Base-by-base conservation (phyloP, 371 early-diverging fungal species). In the Entomophthora muscae region DNA sequence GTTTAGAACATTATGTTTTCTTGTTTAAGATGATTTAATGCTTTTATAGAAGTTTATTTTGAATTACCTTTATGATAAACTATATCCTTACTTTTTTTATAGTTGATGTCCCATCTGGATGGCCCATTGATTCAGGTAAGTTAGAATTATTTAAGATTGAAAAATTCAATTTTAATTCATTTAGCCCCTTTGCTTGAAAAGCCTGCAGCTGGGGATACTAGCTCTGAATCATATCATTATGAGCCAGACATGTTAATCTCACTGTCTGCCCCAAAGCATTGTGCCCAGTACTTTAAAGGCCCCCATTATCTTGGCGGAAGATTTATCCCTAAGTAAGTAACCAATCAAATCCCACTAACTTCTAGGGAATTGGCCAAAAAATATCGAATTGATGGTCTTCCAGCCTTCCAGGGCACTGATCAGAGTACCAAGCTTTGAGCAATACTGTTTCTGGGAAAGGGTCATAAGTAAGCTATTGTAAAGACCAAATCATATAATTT, bases 51-150 rank as follows among this genome's bases (percentile, higher is more conserved):
- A n/a, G n/a, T n/a, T n/a, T n/a, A n/a, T n/a, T n/a, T n/a, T n/a
- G n/a, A n/a, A n/a, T n/a, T n/a, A n/a, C n/a, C n/a, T n/a, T n/a
- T n/a, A n/a, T n/a, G n/a, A n/a, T n/a, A n/a, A n/a, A n/a, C n/a
- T n/a, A n/a, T n/a, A n/a, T n/a, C n/a, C n/a, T n/a, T n/a, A n/a
- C n/a, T n/a, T 24, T 33, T 57, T 65, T 21, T 21, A 12, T 74
- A 67, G 89, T 94, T 32, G 96, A 96, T 68, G 85, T 96, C 66
- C 96, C 96, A 2, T 89, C 90, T 17, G 93, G 91, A 0, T 96
- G 94, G 95, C 82, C 92, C 67, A 92, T 96, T 0, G 91, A 90
- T 57, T 60, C 77, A 54, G 93, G 93, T 65, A 81, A 68, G 5
- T 57, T 17, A 12, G 29, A 27, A 23, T 42, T 42, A 10, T 42